phyloP scores from a whole-genome alignment of 371 early-diverging fungal species.

The Coemansia sp. region DNA sequence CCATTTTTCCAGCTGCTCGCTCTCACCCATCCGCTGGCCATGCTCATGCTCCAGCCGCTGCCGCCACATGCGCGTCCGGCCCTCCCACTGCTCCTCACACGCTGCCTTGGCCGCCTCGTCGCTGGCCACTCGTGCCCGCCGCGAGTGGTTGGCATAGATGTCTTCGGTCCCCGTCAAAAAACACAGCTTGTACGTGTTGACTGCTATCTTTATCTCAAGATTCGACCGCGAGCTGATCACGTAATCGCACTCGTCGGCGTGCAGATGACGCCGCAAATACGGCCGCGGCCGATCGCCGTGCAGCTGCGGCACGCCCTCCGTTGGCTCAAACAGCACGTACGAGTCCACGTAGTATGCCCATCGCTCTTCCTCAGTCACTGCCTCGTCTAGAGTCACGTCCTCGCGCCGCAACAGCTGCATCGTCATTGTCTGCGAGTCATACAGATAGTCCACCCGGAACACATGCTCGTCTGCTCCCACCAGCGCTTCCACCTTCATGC shows the following conservation, averaged over 20 bases:
- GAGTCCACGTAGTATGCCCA: slow-evolving; percentile 93
- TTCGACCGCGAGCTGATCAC: slow-evolving; percentile 43
- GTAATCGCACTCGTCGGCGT: slow-evolving; percentile 46
- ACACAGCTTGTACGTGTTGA: slow-evolving; percentile 84
- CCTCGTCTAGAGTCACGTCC: slow-evolving; percentile 72
- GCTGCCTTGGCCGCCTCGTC: slow-evolving; percentile 21
- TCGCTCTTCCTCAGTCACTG: slow-evolving; percentile 79
- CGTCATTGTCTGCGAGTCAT: slow-evolving; percentile 65
- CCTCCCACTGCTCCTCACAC: slow-evolving; percentile 30
- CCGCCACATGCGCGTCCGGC: slow-evolving; percentile 32
- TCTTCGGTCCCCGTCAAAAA: slow-evolving; percentile 81
- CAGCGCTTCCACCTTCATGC: slow-evolving; percentile 76
- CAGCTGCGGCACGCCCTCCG: slow-evolving; percentile 65
- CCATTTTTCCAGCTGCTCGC: slow-evolving; percentile 21
- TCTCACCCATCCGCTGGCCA: slow-evolving; percentile 4
- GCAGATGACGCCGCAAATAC: slow-evolving; percentile 64
- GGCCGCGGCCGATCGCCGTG: slow-evolving; percentile 54
- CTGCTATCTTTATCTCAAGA: slow-evolving; percentile 85
- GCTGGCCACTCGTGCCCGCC: slow-evolving; percentile 26
- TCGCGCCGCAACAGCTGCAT: slow-evolving; percentile 84
- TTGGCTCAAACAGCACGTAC: slow-evolving; percentile 76
- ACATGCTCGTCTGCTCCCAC: slow-evolving; percentile 78
- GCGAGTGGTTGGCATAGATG: slow-evolving; percentile 48
- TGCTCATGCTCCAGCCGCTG: slow-evolving; percentile 35
- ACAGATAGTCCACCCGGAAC: slow-evolving; percentile 81